Conservation (phyloP, 108 stramenopile genomes). For the Stephanodiscus triporus region DNA sequence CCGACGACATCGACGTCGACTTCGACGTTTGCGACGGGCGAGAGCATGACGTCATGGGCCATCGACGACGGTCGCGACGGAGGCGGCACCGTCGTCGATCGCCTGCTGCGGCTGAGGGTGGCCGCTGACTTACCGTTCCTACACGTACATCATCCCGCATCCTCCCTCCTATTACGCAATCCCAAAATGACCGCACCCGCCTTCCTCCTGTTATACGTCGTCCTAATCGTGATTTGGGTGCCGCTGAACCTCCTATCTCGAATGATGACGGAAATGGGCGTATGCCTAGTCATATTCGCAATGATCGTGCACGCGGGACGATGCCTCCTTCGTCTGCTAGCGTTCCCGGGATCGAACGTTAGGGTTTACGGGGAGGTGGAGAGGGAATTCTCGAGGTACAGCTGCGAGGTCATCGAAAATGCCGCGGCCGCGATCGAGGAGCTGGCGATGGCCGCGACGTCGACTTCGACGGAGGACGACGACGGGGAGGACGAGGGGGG, state of each 20-base stretch:
- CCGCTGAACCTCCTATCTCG: constrained; percentile 59
- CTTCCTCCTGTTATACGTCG: constrained; percentile 41
- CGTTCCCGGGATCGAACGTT: constrained; percentile 81
- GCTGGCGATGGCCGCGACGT: constrained; percentile 17
- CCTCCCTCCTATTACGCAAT: constrained; percentile 47
- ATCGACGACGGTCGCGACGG: too few relatives aligned
- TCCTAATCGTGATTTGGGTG: constrained; percentile 48
- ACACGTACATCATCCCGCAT: too few relatives aligned
- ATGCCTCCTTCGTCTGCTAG: constrained; percentile 66
- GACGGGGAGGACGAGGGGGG: neutral
- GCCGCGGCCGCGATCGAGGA: constrained; percentile 56
- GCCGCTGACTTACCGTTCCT: too few relatives aligned
- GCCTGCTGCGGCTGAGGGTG: too few relatives aligned
- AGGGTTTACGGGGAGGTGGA: constrained; percentile 77
- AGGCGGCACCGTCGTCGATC: too few relatives aligned
- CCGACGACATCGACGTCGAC: too few relatives aligned
- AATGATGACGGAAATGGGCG: constrained; percentile 67
- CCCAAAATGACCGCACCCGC: constrained; percentile 49
- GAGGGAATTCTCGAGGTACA: constrained; percentile 80
- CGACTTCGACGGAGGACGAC: neutral
- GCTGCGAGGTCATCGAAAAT: constrained; percentile 68
- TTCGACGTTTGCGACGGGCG: too few relatives aligned
- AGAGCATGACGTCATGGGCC: too few relatives aligned
- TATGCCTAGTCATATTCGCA: constrained; percentile 46
- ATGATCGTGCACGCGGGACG: constrained; percentile 57